phyloP scores from a whole-genome alignment of 2,329 filamentous ascomycete genomes.

The Claviceps cyperi region DNA sequence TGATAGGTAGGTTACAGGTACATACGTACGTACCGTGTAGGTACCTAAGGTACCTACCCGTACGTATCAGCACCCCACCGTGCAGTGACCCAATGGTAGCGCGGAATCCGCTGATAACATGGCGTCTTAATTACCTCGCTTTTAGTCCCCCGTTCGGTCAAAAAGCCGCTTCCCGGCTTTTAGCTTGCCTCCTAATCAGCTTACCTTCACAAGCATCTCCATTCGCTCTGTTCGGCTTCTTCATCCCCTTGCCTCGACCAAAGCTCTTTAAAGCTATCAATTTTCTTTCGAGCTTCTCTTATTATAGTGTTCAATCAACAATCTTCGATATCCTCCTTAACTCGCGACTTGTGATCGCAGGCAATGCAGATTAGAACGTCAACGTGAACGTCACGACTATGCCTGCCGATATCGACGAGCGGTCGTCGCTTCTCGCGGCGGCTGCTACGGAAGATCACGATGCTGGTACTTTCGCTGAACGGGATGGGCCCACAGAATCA shows the following conservation, averaged over 20 bases:
- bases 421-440: conserved; percentile 28
- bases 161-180: not conserved
- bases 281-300: not conserved
- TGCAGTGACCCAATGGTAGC: not conserved
- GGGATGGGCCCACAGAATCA: conserved; percentile 23
- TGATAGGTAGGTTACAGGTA: no score
- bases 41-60: no score
- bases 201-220: not conserved
- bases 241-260: not conserved
- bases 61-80: no score
- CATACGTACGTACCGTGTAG: no score
- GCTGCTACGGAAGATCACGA: conserved; percentile 15
- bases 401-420: conserved; percentile 26
- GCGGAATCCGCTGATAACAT: not conserved
- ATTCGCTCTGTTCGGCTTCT: not conserved
- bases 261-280: not conserved
- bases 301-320: no score
- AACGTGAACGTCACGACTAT: conserved; percentile 16
- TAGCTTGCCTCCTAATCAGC: no score
- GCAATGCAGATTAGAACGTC: not conserved
- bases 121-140: not conserved
- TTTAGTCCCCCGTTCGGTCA: not conserved
- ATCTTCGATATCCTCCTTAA: not conserved
- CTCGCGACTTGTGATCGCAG: not conserved
- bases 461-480: conserved; percentile 4